Base-by-base conservation (phyloP, 345 rosid genomes). In the Syzygium grande region DNA sequence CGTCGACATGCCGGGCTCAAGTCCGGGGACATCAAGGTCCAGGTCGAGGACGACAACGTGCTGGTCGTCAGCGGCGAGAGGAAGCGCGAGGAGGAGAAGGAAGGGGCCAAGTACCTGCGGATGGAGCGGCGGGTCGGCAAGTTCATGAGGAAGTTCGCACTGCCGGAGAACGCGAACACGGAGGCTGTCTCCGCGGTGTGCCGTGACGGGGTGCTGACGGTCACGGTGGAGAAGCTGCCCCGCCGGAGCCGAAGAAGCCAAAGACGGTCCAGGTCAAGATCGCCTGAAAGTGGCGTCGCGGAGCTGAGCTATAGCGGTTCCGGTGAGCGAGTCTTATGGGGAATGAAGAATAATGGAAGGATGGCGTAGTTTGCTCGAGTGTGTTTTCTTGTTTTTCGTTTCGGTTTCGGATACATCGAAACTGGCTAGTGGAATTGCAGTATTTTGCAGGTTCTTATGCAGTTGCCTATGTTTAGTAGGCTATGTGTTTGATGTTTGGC, bases 1-100 rank as follows among this genome's bases (percentile, higher is more conserved):
- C 7, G 87, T 97, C 54, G 98, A 97, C 91, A 95, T 97, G 98
- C 98, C 98, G 0, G 99, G 99, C 23, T 96, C 86, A 95, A 93
- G 38, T 92, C 92, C 6, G 93, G 90, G 6, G 96, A 95, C 84
- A 93, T 96, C 73, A 96, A 93, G 85, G 98, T 97, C 15, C 95
- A 95, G 89, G 92, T 96, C 21, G 98, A 97, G 90, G 91, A 92
- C n/a, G 97, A 93, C 49, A 96, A 94, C 52, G 94, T 95, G 86
- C 91, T 97, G 85, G 89, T 94, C 77, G 89, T 94, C 46, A 95
- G 94, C 46, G 98, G 95, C 2, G 97, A 93, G 92, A 91, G 97
- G 87, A 90, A 91, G 92, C 90, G 95, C 22, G 92, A 90, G 54
- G 92, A 90, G 46, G 97, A 94, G 87, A 92, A 91, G 86, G 94